Conservation (phyloP, 2,329 filamentous ascomycete species). For the Trichophyton mentagrophytes region DNA sequence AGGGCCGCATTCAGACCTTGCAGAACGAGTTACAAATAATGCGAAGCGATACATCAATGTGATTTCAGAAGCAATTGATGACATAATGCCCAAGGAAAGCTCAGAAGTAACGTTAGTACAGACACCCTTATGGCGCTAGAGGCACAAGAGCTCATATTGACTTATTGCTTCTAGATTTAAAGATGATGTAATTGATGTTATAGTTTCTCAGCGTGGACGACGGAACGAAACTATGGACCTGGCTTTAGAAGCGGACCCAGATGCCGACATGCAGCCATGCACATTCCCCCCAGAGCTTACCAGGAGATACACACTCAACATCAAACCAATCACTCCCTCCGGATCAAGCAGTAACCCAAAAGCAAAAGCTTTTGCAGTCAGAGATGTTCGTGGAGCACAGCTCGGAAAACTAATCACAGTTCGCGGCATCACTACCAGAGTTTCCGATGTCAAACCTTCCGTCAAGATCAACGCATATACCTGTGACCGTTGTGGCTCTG, state of each 20-base stretch:
- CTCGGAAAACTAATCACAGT: conserved; percentile 88
- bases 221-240: conserved; percentile 66
- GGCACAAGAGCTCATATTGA: neutral
- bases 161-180: conserved; percentile 58
- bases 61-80: conserved; percentile 76
- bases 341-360: conserved; percentile 48
- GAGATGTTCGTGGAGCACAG: conserved; percentile 84
- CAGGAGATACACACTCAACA: conserved; percentile 86
- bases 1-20: conserved; percentile 52
- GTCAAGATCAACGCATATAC: conserved; percentile 98
- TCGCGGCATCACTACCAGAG: conserved; percentile 83
- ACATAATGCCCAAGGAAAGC: conserved; percentile 65
- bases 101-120: conserved; percentile 57
- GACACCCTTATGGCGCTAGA: neutral
- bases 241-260: conserved; percentile 51
- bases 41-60: conserved; percentile 93
- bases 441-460: conserved; percentile 93
- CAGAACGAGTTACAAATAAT: conserved; percentile 77
- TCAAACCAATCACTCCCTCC: conserved; percentile 75
- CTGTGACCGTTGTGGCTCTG: conserved; percentile 88
- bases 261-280: conserved; percentile 54
- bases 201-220: conserved; percentile 81
- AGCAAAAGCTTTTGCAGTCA: conserved; percentile 66
- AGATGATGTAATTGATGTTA: conserved; percentile 90
- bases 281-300: conserved; percentile 88